Base-by-base conservation (phyloP, 305 asterid genomes). In the Salvia sclarea region DNA sequence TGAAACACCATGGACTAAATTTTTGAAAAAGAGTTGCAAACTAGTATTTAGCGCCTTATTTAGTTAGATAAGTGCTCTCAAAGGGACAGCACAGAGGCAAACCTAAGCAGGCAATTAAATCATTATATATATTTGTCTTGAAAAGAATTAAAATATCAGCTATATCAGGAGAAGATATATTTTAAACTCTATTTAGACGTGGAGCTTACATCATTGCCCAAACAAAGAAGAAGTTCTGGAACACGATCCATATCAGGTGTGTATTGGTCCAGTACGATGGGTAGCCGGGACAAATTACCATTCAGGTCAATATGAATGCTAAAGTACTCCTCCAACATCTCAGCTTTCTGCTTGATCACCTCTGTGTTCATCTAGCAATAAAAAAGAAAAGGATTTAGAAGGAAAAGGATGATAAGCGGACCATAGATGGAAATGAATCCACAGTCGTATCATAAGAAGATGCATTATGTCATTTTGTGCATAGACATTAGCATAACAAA, bases 231-330 rank as follows among this genome's bases (percentile, higher is more conserved):
- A 75, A 94, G 83, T 70, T 94, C 99, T 31, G 99, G 99, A 58
- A 89, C 86, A 70, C 92, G 96, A 78, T 91, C 99, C 97, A 89
- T 89, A 80, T 94, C 98, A 61, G 99, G 98, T 1, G 97, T 89
- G 87, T 94, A 91, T 75, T 91, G 98, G 80, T 94, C 99, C 66
- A 94, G 95, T 76, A 94, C 86, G 70, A 94, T 83, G 22, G 98
- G 99, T 53, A 94, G 90, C 84, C 98, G 83, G 55, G 86, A 82
- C 80, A 94, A 77, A 76, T 86, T 85, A 66, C 95, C 98, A 79
- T 82, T 58, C 63, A 85, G 53, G 63, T 94, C 96, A 33, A 94
- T 76, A 80, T 73, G 71, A 73, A 91, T 81, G 65, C 95, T 67
- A 66, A 91, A 94, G 76, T 91, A 94, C 81, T 94, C 99, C 53